A percentile compares a stretch with the other conserved stretches of the same genome.
phyloP scores from a whole-genome alignment of 2,329 filamentous ascomycete genomes.

The Monosporascus sp. region DNA sequence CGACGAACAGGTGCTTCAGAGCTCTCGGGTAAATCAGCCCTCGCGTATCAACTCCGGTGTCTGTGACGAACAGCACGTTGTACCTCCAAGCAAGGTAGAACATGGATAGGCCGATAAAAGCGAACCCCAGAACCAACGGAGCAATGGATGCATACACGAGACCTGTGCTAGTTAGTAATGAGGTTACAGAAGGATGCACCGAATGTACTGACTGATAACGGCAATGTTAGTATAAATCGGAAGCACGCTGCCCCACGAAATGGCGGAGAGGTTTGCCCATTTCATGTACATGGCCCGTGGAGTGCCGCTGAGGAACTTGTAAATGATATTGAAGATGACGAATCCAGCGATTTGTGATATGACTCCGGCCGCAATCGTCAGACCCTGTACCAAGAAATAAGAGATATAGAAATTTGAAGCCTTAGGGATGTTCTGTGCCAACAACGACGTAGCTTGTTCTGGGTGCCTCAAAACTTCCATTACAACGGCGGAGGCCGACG shows the following conservation, averaged over 20 bases:
- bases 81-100: slow-evolving; percentile 89
- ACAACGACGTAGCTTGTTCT: slow-evolving; percentile 51
- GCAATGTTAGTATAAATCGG: slow-evolving; percentile 77
- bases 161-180: slow-evolving; percentile 40
- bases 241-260: slow-evolving; percentile 80
- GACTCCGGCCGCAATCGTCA: slow-evolving; percentile 70
- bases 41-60: slow-evolving; percentile 78
- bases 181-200: too few relatives aligned
- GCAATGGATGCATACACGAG: slow-evolving; percentile 85
- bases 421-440: slow-evolving; percentile 71
- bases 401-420: slow-evolving; percentile 93
- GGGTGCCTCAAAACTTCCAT: slow-evolving; percentile 60
- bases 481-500: slow-evolving; percentile 68
- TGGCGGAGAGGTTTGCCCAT: slow-evolving; percentile 67
- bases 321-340: slow-evolving; percentile 66
- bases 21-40: slow-evolving; percentile 84
- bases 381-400: slow-evolving; percentile 89
- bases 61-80: slow-evolving; percentile 82
- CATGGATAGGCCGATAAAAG: slow-evolving; percentile 68
- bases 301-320: slow-evolving; percentile 68
- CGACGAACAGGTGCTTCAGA: slow-evolving; percentile 77
- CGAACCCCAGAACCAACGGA: slow-evolving; percentile 78
- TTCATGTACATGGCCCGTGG: slow-evolving; percentile 75
- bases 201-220: slow-evolving; percentile 60
- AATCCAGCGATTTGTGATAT: slow-evolving; percentile 69